Evolutionary conservation across 192 early-diverging fungal genomes (phyloP), one percentile per base, ranked within the genome.

Genomic region (Glomus cerebriforme): DNA sequence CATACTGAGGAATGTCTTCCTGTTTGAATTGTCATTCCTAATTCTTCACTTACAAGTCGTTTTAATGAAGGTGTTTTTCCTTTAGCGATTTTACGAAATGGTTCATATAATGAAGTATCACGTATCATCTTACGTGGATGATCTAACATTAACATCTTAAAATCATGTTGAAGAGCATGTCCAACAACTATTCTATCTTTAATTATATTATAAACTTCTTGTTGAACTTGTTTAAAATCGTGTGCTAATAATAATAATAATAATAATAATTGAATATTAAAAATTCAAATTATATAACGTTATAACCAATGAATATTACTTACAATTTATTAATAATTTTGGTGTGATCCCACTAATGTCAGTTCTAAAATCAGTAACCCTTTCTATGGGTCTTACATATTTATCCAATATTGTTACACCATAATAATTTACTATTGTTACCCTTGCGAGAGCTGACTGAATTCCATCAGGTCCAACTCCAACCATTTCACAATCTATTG

Each of bases 401-500:
- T 85, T 86, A 86, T 99, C 98, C 73, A 96, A 79, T 2, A 99
- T 75, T 0, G 90, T 85, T 37, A 93, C 90, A 4, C 98, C 97
- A 79, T 98, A 90, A 84, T 89, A 98, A 86, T 99, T 99, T 68
- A 99, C 96, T 2, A 99, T 79, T 45, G 89, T 91, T n/a, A 98
- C 94, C 32, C 97, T 87, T 2, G 96, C 98, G 62, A 99, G 81
- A 32, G 91, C 92, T n/a, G 98, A 97, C 35, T 91, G 81, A 19
- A 67, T 82, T 3, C 96, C 98, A 45, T 91, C 91, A 32, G 88
- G 89, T 12, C 97, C 98, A 24, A 95, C 95, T 39, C 98, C 97
- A 31, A 99, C 97, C 97, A 98, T 99, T 85, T 99, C 98, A 84
- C 98, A 99, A 90, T 99, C 98, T 12, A 99, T 95, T 10, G 92